These are phyloP conservation scores for Hebeloma cylindrosporum DNA, from an alignment of 768 basidiomycete genomes.

Conservation along the genomic window DNA sequence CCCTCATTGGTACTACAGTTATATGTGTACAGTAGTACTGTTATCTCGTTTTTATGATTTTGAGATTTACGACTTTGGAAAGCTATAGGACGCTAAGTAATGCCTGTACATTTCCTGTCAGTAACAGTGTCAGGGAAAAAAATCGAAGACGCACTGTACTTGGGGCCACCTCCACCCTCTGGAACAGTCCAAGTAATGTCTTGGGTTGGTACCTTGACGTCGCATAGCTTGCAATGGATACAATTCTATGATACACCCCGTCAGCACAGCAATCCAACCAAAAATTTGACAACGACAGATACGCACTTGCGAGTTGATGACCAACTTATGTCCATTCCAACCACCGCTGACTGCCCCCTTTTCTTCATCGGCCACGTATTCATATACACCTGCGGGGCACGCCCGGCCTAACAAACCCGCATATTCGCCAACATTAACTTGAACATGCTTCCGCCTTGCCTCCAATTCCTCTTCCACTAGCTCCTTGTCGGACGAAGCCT, in stretches of 20 bases:
- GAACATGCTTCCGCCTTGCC: constrained; percentile 64
- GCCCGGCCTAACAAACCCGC: constrained; percentile 86
- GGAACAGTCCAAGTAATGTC: constrained; percentile 98
- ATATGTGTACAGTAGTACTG: no score
- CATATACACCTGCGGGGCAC: constrained; percentile 96
- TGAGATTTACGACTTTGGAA: no score
- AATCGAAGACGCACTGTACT: constrained; percentile 79
- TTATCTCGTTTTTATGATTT: no score
- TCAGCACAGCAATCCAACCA: neutral
- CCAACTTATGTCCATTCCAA: constrained; percentile 82
- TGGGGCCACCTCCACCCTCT: constrained; percentile 95
- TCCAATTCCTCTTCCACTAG: constrained; percentile 40
- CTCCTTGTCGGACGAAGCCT: constrained; percentile 24
- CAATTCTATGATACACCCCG: constrained; percentile 60
- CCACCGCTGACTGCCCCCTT: constrained; percentile 40
- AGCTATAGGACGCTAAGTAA: no score
- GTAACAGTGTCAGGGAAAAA: no score
- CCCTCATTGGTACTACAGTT: no score
- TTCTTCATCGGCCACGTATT: constrained; percentile 71
- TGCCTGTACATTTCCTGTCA: no score
- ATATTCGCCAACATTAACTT: constrained; percentile 72
- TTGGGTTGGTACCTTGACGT: constrained; percentile 94
- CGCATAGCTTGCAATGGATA: constrained; percentile 94
- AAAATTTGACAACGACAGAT: constrained; percentile 4
- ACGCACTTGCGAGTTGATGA: constrained; percentile 94